Evolutionary conservation across 257 asterid species (phyloP), one percentile per base, ranked within the genome.

Genomic region (Apocynum venetum): DNA sequence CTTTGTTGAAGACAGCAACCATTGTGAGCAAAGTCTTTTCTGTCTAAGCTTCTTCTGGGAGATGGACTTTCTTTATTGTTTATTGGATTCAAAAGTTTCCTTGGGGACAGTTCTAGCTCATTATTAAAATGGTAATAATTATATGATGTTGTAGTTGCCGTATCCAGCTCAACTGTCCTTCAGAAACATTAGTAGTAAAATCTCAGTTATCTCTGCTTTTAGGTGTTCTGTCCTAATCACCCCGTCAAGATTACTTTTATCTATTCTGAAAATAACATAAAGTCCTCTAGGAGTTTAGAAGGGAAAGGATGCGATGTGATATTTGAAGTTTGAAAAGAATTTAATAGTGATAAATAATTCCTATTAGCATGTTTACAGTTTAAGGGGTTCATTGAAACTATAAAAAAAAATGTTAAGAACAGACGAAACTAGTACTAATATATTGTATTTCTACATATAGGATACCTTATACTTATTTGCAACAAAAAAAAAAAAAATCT

Each of bases 1-100:
- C 93, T 80, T 92, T 94, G 92, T 91, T 91, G 92, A 91, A 92
- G 6, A 92, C 94, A 59, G 93, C 96, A 68, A 92, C 98, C 98
- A 94, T 93, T 83, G 76, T 76, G 19, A 79, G 51, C 4, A 13
- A 56, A 19, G 31, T 43, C 4, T 74, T 53, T 19, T 61, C 49
- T 63, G 78, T 55, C 65, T 31, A 25, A 49, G 36, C 36, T 0
- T 77, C 75, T 70, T 40, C 8, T 38, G 44, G 75, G 51, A 56
- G 65, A 46, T 53, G 69, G 7, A 47, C 20, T n/a, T 4, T 53
- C 20, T 19, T 46, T 71, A 78, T 63, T 43, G 19, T 63, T 63
- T 78, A 56, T 74, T n/a, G 31, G n/a, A 35, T 20, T 43, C 10
- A 7, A 6, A 38, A 59, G 55, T 2, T 75, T 13, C 46, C 44